Evolutionary conservation across 1,284 basidiomycete genomes (phyloP), one percentile per base, ranked within the genome.

Genomic region (Sutorius eximius): DNA sequence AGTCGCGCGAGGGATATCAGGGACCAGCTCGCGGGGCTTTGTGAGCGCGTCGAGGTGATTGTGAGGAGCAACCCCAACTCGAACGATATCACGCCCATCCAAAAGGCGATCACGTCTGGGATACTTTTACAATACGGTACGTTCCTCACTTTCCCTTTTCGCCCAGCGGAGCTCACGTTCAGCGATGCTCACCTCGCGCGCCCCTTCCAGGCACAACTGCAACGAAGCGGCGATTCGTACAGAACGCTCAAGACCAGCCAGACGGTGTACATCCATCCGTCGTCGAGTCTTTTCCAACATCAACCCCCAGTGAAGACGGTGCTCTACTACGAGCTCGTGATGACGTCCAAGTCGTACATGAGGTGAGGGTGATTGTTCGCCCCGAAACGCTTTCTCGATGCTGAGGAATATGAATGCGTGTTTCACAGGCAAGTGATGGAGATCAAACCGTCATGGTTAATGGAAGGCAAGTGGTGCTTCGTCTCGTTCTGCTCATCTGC

Each of bases 241-340:
- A 82, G 93, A 45, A 95, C 93, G 13, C 81, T 95, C 61, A 99
- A 98, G 75, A 96, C 95, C 16, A 92, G 89, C 69, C 93, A 96
- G 65, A 94, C 95, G 1, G 94, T 99, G 45, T 91, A 97, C 69
- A 90, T 99, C 51, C 97, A 99, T 67, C 97, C 97, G 0, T 96
- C 93, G 3, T 96, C 93, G 6, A 89, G 93, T 69, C 75, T 99
- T 60, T 95, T 98, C 82, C 93, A 98, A 64, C 86, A 89, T 67
- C 94, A 98, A 62, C 97, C 97, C 0, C 97, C 95, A 0, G 86
- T 95, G 22, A 89, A 89, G 68, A 91, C 91, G 22, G 73, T 99
- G 30, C 73, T 98, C 54, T 99, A 98, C 75, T 99, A 98, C 69
- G 97, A 99, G 73, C 80, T 97, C 22, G 89, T 92, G 24, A 89